These are phyloP conservation scores for Sporothrix inflata DNA, from an alignment of 2,329 filamentous ascomycete genomes.

Conservation along the genomic window DNA sequence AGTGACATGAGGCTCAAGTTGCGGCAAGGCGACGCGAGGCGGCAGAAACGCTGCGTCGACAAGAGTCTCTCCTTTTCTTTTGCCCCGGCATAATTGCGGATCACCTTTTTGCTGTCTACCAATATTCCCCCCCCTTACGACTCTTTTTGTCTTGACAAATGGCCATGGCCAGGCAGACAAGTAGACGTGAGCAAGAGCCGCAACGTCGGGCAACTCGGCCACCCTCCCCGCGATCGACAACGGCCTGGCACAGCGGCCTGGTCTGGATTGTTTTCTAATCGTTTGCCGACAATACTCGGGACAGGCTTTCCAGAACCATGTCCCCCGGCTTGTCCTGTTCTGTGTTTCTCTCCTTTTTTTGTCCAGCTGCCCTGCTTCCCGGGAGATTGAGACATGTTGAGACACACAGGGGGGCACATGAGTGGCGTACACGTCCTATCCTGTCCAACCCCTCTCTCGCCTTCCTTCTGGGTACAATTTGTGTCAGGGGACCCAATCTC, in stretches of 20 bases:
- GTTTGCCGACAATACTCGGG: not conserved
- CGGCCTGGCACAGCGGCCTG: not conserved
- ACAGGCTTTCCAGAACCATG: not conserved
- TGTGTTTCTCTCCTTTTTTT: not conserved
- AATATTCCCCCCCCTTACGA: too few relatives aligned
- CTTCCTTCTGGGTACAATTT: not conserved
- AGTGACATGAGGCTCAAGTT: too few relatives aligned
- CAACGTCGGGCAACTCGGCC: conserved; percentile 9
- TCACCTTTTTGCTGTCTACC: not conserved
- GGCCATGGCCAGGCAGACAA: not conserved
- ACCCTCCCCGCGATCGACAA: not conserved
- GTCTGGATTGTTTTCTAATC: not conserved
- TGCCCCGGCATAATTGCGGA: not conserved
- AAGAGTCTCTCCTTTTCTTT: not conserved
- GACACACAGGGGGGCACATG: not conserved
- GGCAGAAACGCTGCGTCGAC: not conserved
- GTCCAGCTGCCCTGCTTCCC: conserved; percentile 3
- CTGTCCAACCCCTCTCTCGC: not conserved
- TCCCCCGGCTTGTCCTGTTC: not conserved
- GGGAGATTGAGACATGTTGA: conserved; percentile 7
- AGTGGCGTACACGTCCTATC: not conserved
- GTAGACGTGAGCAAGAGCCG: not conserved
- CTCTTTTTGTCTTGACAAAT: not conserved
- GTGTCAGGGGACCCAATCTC: not conserved
- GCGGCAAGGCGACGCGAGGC: conserved; percentile 8